These are phyloP conservation scores for Stipa capillata DNA, from an alignment of 176 grass and related monocot genomes.

Conservation along the genomic window DNA sequence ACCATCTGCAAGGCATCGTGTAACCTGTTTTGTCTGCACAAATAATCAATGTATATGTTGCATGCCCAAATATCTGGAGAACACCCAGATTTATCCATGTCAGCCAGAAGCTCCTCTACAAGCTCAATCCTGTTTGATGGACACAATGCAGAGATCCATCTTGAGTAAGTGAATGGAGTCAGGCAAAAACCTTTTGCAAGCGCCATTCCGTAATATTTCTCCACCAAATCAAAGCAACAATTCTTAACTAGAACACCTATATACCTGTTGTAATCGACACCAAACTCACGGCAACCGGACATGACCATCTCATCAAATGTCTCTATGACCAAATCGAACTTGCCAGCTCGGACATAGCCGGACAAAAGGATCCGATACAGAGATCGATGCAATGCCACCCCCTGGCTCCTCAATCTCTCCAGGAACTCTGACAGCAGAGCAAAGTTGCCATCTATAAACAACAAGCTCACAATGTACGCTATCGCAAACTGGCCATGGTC, in stretches of 20 bases:
- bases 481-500: slow-evolving; percentile 45
- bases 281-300: slow-evolving; percentile 56
- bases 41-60: slow-evolving; percentile 66
- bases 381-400: slow-evolving; percentile 46
- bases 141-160: slow-evolving; percentile 61
- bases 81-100: slow-evolving; percentile 57
- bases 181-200: slow-evolving; percentile 47
- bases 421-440: slow-evolving; percentile 47
- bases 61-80: slow-evolving; percentile 71
- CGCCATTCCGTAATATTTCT: slow-evolving; percentile 51
- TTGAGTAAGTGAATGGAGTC: slow-evolving; percentile 70
- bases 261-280: slow-evolving; percentile 60
- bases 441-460: slow-evolving; percentile 48
- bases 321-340: slow-evolving; percentile 34
- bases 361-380: slow-evolving; percentile 57
- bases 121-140: slow-evolving; percentile 40
- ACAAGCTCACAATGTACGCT: slow-evolving; percentile 38
- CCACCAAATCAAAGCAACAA: slow-evolving; percentile 57
- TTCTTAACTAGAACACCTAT: slow-evolving; percentile 58
- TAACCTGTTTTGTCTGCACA: slow-evolving; percentile 48
- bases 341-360: slow-evolving; percentile 32
- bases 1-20: slow-evolving; percentile 51
- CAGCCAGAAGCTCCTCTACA: slow-evolving; percentile 44
- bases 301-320: slow-evolving; percentile 69
- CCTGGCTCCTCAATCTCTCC: slow-evolving; percentile 30